phyloP scores from a whole-genome alignment of 2,329 filamentous ascomycete species.

The Diaporthe vaccinii region DNA sequence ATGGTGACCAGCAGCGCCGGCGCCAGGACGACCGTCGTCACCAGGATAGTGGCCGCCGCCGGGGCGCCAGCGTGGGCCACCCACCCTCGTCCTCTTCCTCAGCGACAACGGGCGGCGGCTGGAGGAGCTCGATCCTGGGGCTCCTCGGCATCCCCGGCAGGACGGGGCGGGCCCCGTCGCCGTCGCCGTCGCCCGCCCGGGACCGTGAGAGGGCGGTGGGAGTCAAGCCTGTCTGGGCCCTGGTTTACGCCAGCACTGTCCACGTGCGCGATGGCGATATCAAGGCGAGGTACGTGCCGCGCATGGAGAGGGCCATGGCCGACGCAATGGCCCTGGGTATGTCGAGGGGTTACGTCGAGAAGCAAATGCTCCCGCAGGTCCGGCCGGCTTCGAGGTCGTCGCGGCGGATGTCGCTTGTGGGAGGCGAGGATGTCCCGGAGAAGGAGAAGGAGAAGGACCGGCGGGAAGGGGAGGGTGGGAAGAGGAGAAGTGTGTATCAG shows the following conservation, averaged over 20 bases:
- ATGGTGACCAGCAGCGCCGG: background rate
- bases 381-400: background rate
- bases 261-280: background rate
- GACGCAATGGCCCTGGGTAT: background rate
- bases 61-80: background rate
- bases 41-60: background rate
- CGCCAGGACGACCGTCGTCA: background rate
- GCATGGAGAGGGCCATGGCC: background rate
- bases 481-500: background rate
- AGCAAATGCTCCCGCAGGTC: background rate
- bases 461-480: background rate
- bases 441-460: background rate
- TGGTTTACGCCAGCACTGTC: background rate
- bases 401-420: background rate
- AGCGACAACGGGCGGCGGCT: background rate
- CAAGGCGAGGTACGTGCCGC: background rate
- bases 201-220: background rate
- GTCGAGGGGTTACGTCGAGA: background rate
- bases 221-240: background rate
- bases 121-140: conserved; percentile 4
- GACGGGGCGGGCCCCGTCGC: background rate
- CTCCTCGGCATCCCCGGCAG: background rate
- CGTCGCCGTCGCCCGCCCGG: background rate
- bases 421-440: background rate
- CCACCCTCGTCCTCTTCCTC: background rate